Evolutionary conservation across 1,139 yeast genomes (phyloP), one percentile per base, ranked within the genome.

Genomic region (Debaryomyces subglobosus): DNA sequence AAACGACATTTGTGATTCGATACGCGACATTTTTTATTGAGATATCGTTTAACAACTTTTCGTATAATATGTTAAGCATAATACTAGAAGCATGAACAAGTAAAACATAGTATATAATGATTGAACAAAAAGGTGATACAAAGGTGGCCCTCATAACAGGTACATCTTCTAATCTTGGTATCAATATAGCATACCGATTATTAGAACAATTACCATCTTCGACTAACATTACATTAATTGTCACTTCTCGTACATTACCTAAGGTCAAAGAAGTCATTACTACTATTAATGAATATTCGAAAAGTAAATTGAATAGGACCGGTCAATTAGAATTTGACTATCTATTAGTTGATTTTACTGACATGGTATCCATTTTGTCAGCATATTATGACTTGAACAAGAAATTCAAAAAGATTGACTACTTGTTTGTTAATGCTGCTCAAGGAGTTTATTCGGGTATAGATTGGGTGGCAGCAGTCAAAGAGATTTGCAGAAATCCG

Each of bases 231-330:
- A 91, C 97, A 0, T 72, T 94, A 6, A 82, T 94, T 12, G 91
- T 92, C 9, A 91, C 98, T 0, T 89, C 97, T 3, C 77, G 99
- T 56, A 89, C 96, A 0, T 74, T 94, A 41, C 91, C 96, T 5
- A 82, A 89, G 50, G 96, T 84, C 9, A 84, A 85, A 51, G 89
- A 88, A 50, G 86, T 86, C n/a, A 88, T 91, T 38, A 77, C 74
- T 23, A 63, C 71, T 43, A 82, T 92, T 52, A 82, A 85, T 53
- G 65, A 68, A 5, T 81, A 78, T 61, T 81, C 79, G 23, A 69
- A 67, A 20, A 35, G 3, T 12, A 65, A 68, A 13, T 58, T 66
- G 3, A 49, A 61, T 21, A 74, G 86, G 48, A 62, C 69, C 3
- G 87, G 84, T 0, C 71, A 77, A 32, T 76, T 92, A 6, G 96